A percentile compares a stretch with the other conserved stretches of the same genome.
Evolutionary conservation across 1,284 basidiomycete species (phyloP).

Genomic region (Rhizoctonia solani): DNA sequence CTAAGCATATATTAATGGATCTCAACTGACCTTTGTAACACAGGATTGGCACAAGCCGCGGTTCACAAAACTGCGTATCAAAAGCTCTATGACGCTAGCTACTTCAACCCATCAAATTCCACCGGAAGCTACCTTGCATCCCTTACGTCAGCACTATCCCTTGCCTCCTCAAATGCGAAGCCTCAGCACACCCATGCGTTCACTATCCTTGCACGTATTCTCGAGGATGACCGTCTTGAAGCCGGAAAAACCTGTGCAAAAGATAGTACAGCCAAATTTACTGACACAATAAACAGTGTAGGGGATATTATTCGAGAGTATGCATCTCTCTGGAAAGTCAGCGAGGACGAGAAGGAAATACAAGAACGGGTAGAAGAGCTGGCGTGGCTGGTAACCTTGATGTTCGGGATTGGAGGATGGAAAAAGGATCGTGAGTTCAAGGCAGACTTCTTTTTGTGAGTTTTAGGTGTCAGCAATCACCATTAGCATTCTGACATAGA

Average conservation of each 20-base stretch:
- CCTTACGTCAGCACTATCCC: too few species aligned
- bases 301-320: conserved; percentile 36
- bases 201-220: conserved; percentile 33
- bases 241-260: conserved; percentile 29
- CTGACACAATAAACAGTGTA: conserved; percentile 24
- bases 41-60: conserved; percentile 49
- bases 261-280: conserved; percentile 12
- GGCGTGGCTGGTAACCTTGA: conserved; percentile 22
- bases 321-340: conserved; percentile 25
- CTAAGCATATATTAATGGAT: too few species aligned
- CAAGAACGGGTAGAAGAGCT: conserved; percentile 34
- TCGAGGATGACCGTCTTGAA: conserved; percentile 32
- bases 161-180: too few species aligned
- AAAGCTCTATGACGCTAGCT: conserved; percentile 42
- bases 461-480: background rate
- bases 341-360: conserved; percentile 14
- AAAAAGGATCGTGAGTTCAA: conserved; percentile 28
- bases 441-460: conserved; percentile 38
- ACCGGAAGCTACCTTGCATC: too few species aligned
- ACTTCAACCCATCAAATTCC: conserved; percentile 45
- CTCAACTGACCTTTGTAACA: background rate
- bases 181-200: conserved; percentile 32
- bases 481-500: too few species aligned
- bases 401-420: conserved; percentile 36
- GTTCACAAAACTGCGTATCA: conserved; percentile 43